Evolutionary conservation across 768 basidiomycete genomes (phyloP).

Genomic region (Psilocybe tampanensis): DNA sequence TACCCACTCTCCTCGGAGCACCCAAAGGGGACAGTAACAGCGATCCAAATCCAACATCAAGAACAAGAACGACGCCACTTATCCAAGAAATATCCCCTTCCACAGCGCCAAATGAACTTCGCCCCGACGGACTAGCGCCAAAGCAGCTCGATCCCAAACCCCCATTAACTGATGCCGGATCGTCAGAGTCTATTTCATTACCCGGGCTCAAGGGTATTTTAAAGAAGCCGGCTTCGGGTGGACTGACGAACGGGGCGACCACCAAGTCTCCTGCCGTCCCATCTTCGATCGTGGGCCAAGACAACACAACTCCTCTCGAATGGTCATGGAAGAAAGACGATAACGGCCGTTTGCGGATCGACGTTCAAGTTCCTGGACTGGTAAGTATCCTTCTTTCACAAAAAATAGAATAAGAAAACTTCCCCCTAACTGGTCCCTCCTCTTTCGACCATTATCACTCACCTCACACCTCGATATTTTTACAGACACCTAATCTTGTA

Average conservation of each 20-base stretch:
- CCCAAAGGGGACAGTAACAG: background rate
- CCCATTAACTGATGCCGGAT: conserved; percentile 1
- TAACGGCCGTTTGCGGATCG: conserved; percentile 45
- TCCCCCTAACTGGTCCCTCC: background rate
- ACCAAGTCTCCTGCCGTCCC: background rate
- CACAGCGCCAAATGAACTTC: conserved; percentile 8
- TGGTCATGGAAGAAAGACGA: conserved; percentile 59
- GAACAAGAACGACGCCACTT: conserved; percentile 24
- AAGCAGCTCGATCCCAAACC: conserved; percentile 23
- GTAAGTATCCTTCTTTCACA: conserved; percentile 46
- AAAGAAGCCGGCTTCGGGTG: conserved; percentile 29
- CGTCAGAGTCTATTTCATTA: conserved; percentile 7
- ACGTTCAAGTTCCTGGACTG: conserved; percentile 54
- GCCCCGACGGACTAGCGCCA: conserved; percentile 14
- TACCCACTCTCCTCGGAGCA: conserved; percentile 13
- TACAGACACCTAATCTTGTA: conserved; percentile 50
- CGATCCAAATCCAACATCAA: background rate
- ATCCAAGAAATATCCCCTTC: conserved; percentile 43
- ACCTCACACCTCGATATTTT: background rate
- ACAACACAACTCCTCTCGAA: conserved; percentile 28
- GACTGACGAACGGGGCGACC: conserved; percentile 4
- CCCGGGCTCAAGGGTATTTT: conserved; percentile 40
- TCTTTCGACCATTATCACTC: too few relatives aligned
- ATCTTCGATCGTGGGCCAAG: background rate
- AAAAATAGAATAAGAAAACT: background rate